Evolutionary conservation across 225 moss, liverwort and hornwort species (phyloP), one percentile per base, ranked within the genome.

Genomic region (Pseudisothecium myosuroides): DNA sequence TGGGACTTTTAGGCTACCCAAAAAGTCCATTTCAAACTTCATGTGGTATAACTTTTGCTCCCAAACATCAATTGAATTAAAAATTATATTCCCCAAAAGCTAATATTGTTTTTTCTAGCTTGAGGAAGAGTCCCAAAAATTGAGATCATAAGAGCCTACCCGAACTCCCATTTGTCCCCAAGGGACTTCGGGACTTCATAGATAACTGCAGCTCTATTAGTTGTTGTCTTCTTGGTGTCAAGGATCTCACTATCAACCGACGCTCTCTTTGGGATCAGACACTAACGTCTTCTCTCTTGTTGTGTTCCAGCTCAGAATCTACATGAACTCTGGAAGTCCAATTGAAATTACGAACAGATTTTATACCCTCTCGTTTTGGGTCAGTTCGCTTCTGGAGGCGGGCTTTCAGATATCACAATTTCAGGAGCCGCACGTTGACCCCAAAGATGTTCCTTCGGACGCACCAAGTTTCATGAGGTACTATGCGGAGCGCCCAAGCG

Each of bases 281-380:
- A 50, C 59, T 81, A 34, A 89, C 74, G 29, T 56, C 56, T 29
- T 61, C 31, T 86, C 43, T 75, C 10, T 23, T 65, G 49, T 43
- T 83, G 80, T 86, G 39, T 76, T 78, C 75, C 89, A 92, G 82
- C 28, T 90, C 55, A 80, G 54, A 67, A 80, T 89, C 64, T 19
- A n/a, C 41, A 88, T 87, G 89, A 89, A 89, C 39, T 89, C 85
- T 26, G 86, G 77, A 87, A 84, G 65, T 39, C 75, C 52, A 49
- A 90, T 92, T 23, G 90, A 92, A 80, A 88, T 90, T 73, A 85
- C 69, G 3, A 93, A 92, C 87, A 88, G 87, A 49, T 92, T 82
- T 73, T 93, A 92, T 61, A 90, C 89, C 32, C 88, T 93, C 65
- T 92, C 92, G 20, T 92, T 92, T 59, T 89, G 87, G 90, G 85